Evolutionary conservation across 371 early-diverging fungal genomes (phyloP).

Genomic region (Dipsacomyces acuminosporus): DNA sequence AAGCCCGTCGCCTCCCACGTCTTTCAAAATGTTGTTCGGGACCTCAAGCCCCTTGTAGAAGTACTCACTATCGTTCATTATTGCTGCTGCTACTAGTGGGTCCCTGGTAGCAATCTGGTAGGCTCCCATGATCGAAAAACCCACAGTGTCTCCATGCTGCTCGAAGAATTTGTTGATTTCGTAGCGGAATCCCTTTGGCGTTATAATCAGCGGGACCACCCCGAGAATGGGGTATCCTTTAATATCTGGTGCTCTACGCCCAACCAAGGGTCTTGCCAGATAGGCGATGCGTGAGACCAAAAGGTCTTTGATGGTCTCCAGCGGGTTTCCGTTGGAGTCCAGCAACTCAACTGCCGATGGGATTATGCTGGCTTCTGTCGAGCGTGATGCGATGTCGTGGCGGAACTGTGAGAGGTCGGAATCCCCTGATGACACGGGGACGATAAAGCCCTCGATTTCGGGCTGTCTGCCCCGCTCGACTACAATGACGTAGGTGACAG

Average conservation of each 20-base stretch:
- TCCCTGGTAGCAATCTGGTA: background rate
- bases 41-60: background rate
- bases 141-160: background rate
- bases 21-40: background rate
- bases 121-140: background rate
- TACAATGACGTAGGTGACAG: background rate
- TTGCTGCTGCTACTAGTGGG: background rate
- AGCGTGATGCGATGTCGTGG: background rate
- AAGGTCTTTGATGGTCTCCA: background rate
- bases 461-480: background rate
- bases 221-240: background rate
- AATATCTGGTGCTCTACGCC: background rate
- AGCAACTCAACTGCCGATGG: background rate
- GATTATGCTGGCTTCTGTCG: too few relatives aligned
- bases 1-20: background rate
- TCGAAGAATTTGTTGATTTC: background rate
- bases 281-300: background rate
- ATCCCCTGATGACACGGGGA: background rate
- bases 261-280: background rate
- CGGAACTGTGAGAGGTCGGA: background rate
- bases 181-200: background rate
- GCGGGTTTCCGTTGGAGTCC: background rate
- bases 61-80: conserved; percentile 1
- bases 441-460: background rate
- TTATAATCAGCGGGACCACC: background rate